A percentile compares a stretch with the other conserved stretches of the same genome.
These are phyloP conservation scores for Saccharomyces mikatae DNA, from an alignment of 805 yeast genomes.

Conservation along the genomic window DNA sequence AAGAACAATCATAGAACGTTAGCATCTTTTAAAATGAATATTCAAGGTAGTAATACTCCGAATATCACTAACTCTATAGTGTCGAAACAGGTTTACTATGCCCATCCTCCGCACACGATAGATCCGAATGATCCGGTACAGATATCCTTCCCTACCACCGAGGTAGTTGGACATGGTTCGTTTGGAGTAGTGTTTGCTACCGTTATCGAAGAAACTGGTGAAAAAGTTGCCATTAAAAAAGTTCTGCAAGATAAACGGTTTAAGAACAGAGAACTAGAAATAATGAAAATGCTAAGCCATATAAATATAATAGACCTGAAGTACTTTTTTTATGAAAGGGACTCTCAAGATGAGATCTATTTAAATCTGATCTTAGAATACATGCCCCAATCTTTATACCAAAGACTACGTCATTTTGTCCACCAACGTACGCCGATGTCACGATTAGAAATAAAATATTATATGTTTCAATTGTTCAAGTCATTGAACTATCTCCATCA, in stretches of 20 bases:
- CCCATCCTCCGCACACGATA: conserved; percentile 8
- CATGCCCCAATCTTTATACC: conserved; percentile 92
- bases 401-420: conserved; percentile 80
- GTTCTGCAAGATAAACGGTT: conserved; percentile 94
- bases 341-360: conserved; percentile 48
- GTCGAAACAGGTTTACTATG: conserved; percentile 26
- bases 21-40: conserved; percentile 9
- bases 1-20: neutral
- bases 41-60: conserved; percentile 7
- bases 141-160: conserved; percentile 70
- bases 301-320: conserved; percentile 80
- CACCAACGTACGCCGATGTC: conserved; percentile 77
- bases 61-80: conserved; percentile 19
- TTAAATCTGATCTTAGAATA: conserved; percentile 83
- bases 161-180: conserved; percentile 98
- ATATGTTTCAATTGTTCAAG: conserved; percentile 70
- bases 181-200: conserved; percentile 97
- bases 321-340: conserved; percentile 82
- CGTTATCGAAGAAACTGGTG: conserved; percentile 61
- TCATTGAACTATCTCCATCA: conserved; percentile 73
- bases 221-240: conserved; percentile 84
- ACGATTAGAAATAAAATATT: conserved; percentile 73
- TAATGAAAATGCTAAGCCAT: conserved; percentile 85
- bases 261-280: conserved; percentile 89
- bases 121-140: conserved; percentile 7